Conservation (phyloP, 208 protist species). For the Entamoeba invadens region DNA sequence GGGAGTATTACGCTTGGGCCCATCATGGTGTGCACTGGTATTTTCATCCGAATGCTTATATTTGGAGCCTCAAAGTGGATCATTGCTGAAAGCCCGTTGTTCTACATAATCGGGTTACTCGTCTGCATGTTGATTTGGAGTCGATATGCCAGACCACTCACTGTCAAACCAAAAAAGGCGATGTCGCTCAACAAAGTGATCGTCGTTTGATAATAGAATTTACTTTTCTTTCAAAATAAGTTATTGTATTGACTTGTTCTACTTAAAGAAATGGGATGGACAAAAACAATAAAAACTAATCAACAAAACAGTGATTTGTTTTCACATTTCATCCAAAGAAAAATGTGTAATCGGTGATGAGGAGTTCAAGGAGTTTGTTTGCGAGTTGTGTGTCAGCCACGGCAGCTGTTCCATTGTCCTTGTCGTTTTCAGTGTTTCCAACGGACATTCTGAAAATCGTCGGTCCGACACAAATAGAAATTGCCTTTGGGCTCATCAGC, state of each 20-base stretch:
- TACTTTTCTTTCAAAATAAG: too few species aligned
- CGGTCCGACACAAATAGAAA: background rate
- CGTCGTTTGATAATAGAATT: background rate
- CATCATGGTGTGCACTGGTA: background rate
- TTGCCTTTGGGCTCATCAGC: background rate
- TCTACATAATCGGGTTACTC: background rate
- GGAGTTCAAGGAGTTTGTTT: too few species aligned
- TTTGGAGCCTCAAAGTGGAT: background rate
- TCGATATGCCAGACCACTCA: background rate
- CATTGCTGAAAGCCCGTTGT: background rate
- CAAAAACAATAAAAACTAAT: too few species aligned
- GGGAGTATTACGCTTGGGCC: background rate
- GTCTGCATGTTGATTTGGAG: background rate
- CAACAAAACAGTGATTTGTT: too few species aligned
- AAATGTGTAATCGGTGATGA: too few species aligned
- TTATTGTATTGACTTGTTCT: too few species aligned
- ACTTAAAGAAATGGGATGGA: too few species aligned
- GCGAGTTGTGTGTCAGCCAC: too few species aligned
- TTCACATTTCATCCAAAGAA: too few species aligned
- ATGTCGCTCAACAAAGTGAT: background rate
- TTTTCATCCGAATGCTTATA: background rate
- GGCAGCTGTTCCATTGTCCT: too few species aligned
- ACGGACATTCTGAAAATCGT: background rate
- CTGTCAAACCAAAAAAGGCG: background rate
- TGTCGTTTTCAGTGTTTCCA: too few species aligned